These are phyloP conservation scores for Phytophthora sp. DNA, from an alignment of 352 stramenopile genomes.

Conservation along the genomic window DNA sequence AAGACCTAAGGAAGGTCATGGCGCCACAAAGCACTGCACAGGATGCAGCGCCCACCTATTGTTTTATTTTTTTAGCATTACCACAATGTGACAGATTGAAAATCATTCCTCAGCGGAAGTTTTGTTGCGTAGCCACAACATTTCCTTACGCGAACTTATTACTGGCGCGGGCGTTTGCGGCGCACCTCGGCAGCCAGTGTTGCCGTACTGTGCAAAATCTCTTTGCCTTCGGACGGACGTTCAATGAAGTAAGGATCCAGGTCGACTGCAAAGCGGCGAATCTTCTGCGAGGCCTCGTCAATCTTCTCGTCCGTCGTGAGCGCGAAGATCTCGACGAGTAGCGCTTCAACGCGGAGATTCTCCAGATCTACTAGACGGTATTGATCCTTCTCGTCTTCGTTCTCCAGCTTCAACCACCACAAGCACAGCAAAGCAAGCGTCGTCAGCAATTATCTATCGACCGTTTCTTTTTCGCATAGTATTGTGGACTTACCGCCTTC, in stretches of 20 bases:
- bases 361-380: constrained; percentile 85
- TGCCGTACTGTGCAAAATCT: constrained; percentile 84
- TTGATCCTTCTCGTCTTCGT: constrained; percentile 84
- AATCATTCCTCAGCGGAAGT: neutral
- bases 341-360: constrained; percentile 83
- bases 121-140: neutral
- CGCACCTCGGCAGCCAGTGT: constrained; percentile 81
- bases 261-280: constrained; percentile 81
- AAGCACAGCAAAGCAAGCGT: neutral
- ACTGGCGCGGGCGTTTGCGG: constrained; percentile 73
- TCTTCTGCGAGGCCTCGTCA: constrained; percentile 83
- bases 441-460: too few relatives aligned
- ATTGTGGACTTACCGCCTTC: constrained; percentile 81
- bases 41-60: constrained; percentile 6
- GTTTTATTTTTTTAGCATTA: constrained; percentile 24
- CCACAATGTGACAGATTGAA: constrained; percentile 19
- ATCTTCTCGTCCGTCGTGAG: constrained; percentile 89
- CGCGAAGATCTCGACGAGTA: constrained; percentile 85
- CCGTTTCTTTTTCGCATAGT: too few relatives aligned
- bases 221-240: constrained; percentile 82
- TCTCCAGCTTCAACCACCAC: constrained; percentile 55
- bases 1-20: constrained; percentile 6
- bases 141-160: neutral
- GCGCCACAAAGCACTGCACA: neutral
- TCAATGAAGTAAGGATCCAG: constrained; percentile 88